Percentiles rank a stretch among this genome's conserved stretches.
Evolutionary conservation across 2,329 filamentous ascomycete species (phyloP).

Genomic region (Aspergillus ochraceus): DNA sequence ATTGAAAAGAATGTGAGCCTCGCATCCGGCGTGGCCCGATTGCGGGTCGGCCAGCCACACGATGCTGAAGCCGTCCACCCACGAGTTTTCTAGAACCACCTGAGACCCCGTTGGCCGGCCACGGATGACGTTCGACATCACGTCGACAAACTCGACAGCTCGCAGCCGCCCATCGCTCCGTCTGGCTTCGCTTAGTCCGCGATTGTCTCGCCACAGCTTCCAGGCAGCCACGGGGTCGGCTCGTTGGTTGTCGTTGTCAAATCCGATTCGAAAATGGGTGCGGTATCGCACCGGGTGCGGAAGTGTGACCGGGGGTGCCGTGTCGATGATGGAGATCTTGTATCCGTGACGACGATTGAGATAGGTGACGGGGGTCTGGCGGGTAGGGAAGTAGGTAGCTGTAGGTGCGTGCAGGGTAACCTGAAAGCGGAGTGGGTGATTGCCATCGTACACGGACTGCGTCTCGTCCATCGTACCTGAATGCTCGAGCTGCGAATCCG

Average conservation of each 20-base stretch:
- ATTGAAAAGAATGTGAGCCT: neutral
- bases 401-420: neutral
- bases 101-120: neutral
- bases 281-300: neutral
- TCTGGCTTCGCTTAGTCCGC: neutral
- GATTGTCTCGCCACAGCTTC: neutral
- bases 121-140: neutral
- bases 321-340: neutral
- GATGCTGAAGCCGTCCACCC: neutral
- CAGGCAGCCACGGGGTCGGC: neutral
- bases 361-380: neutral
- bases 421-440: neutral
- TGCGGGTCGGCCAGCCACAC: neutral
- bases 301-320: too few species aligned
- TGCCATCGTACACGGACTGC: neutral
- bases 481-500: neutral
- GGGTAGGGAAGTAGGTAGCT: neutral
- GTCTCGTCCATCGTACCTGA: neutral
- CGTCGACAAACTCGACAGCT: neutral
- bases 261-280: neutral
- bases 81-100: neutral
- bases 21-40: neutral
- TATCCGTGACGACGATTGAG: neutral
- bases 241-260: neutral
- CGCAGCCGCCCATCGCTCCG: neutral